A percentile compares a stretch with the other conserved stretches of the same genome.
These are phyloP conservation scores for Jamesozyma rosinii DNA, from an alignment of 805 yeast species.

Conservation along the genomic window DNA sequence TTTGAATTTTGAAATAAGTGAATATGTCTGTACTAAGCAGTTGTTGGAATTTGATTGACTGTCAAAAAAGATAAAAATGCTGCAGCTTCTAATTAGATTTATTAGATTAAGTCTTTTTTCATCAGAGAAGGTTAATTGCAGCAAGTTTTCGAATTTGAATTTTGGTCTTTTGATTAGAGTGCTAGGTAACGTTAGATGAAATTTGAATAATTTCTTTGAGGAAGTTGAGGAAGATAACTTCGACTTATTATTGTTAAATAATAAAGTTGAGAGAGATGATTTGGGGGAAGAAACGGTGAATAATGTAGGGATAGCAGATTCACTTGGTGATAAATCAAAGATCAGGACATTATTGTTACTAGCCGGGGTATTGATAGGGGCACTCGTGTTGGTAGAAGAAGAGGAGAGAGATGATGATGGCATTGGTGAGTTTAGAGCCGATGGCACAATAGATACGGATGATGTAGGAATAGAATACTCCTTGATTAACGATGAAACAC, in stretches of 20 bases:
- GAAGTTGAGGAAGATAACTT: slow-evolving; percentile 1
- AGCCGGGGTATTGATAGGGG: neutral
- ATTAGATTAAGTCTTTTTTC: slow-evolving; percentile 14
- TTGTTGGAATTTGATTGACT: slow-evolving; percentile 14
- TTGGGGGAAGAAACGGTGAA: slow-evolving; percentile 6
- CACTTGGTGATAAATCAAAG: slow-evolving; percentile 19
- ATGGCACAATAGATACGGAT: neutral
- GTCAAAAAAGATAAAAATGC: slow-evolving; percentile 23
- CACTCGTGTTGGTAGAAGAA: no score
- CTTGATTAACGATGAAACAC: neutral
- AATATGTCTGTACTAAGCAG: slow-evolving; percentile 21
- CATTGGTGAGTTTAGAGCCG: neutral
- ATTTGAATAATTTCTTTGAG: slow-evolving; percentile 10
- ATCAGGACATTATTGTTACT: slow-evolving; percentile 10
- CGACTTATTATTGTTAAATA: slow-evolving; percentile 1
- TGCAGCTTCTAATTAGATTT: slow-evolving; percentile 12
- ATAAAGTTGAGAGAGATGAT: slow-evolving; percentile 3
- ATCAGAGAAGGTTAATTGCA: slow-evolving; percentile 18
- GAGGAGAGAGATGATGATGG: neutral
- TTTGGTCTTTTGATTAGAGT: slow-evolving; percentile 27
- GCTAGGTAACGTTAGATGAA: slow-evolving; percentile 27
- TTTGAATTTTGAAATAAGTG: slow-evolving; percentile 18
- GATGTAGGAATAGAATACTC: neutral
- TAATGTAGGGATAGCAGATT: slow-evolving; percentile 10
- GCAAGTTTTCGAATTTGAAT: slow-evolving; percentile 21